Percentiles rank a stretch among this genome's conserved stretches.
Conservation (phyloP, 2,329 filamentous ascomycete genomes). For the Colletotrichum truncatum region DNA sequence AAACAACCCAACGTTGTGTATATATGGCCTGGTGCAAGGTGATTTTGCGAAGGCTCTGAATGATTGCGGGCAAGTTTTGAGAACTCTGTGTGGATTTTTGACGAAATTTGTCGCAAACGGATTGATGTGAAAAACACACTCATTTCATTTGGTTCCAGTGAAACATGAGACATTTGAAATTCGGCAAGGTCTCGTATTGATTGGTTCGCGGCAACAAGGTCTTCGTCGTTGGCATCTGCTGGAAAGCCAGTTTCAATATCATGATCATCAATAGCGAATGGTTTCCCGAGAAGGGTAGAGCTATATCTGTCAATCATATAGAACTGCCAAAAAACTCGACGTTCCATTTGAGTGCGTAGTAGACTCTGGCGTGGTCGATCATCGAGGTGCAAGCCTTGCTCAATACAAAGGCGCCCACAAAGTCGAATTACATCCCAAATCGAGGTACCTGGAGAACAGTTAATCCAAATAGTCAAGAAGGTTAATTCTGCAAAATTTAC, state of each 20-base stretch:
- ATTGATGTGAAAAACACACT: constrained; percentile 49
- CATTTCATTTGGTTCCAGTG: constrained; percentile 38
- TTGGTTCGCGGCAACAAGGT: constrained; percentile 33
- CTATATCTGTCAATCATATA: constrained; percentile 56
- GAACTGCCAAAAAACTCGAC: constrained; percentile 54
- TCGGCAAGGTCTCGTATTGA: constrained; percentile 20
- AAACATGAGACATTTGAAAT: constrained; percentile 5
- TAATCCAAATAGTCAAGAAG: too few relatives aligned
- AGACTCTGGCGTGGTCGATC: constrained; percentile 21
- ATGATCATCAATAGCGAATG: constrained; percentile 49
- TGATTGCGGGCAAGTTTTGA: constrained; percentile 28
- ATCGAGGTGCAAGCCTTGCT: constrained; percentile 43
- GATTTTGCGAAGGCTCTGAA: constrained; percentile 5
- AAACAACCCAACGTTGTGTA: constrained; percentile 39
- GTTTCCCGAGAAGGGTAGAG: constrained; percentile 50
- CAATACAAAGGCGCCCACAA: constrained; percentile 50
- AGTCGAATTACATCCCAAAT: constrained; percentile 51
- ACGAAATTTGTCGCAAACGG: constrained; percentile 49
- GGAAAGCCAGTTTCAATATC: constrained; percentile 48
- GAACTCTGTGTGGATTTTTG: constrained; percentile 44
- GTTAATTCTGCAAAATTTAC: constrained; percentile 25
- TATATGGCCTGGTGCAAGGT: constrained; percentile 33
- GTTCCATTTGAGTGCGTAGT: constrained; percentile 45
- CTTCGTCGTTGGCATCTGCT: constrained; percentile 43
- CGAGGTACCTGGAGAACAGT: constrained; percentile 37